Base-by-base conservation (phyloP, 2,329 filamentous ascomycete species). In the Teratosphaeriaceae sp. region DNA sequence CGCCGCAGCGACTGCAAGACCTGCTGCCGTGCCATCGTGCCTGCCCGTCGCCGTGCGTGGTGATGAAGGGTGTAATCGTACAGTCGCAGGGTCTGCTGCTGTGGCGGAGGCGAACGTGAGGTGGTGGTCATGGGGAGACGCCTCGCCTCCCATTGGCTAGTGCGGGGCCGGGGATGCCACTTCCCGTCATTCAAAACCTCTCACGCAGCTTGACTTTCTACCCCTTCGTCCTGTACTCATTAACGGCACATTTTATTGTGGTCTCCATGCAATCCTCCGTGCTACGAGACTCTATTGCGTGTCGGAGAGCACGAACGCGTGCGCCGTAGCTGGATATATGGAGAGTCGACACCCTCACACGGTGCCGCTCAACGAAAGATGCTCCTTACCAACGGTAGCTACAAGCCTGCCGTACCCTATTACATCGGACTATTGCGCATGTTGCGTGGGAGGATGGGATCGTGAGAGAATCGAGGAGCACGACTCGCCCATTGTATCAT, bases 311-410 rank as follows among this genome's bases (percentile, higher is more conserved):
- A 75, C 67, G 65, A 64, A 62, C 63, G 55, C 54, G 64, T 61
- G 76, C 75, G 66, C 71, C 75, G 75, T 76, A 81, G 77, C 77
- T 82, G 78, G 78, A 81, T 75, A 75, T 67, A 66, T 72, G 67
- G 72, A 80, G 70, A 73, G 66, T 52, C 21, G n/a, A n/a, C n/a
- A 13, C 43, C 63, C 57, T 69, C 70, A 45, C 48, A 47, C 12
- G 19, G 42, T 35, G 36, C 37, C n/a, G 35, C 47, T 47, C 52
- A 54, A 76, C 79, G 73, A 80, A 69, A 70, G 68, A 66, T 65
- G 64, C 38, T 75, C 78, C 76, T 81, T 81, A 80, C 77, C 75
- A 71, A 80, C 75, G 76, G 73, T 65, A 36, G 48, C 48, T 48
- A 50, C 48, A 50, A n/a, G n/a, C n/a, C n/a, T n/a, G n/a, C n/a